Evolutionary conservation across 1,284 basidiomycete species (phyloP).

Genomic region (Heliocybe sulcata): DNA sequence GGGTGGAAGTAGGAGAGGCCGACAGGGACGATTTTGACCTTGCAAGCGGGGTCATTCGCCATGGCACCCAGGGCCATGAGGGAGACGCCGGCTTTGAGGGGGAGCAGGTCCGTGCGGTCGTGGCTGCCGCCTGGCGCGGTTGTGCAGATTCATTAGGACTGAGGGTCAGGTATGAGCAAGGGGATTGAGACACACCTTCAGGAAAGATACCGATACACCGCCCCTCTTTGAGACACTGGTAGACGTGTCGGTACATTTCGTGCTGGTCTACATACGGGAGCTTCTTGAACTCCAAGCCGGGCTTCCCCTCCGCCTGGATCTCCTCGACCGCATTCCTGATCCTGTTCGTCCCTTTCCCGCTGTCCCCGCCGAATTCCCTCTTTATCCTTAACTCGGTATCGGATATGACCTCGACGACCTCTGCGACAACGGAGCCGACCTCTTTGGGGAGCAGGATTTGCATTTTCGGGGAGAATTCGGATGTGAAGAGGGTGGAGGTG

Average conservation of each 20-base stretch:
- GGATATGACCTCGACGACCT: conserved; percentile 85
- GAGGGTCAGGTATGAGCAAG: conserved; percentile 1
- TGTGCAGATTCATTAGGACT: neutral
- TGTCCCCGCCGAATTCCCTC: conserved; percentile 83
- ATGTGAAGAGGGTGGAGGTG: conserved; percentile 71
- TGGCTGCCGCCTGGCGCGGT: conserved; percentile 78
- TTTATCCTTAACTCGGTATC: conserved; percentile 85
- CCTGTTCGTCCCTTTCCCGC: conserved; percentile 67
- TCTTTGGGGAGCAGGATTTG: conserved; percentile 88
- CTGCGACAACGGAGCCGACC: conserved; percentile 72
- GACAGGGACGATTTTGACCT: conserved; percentile 91
- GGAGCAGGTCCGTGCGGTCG: conserved; percentile 91
- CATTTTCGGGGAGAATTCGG: conserved; percentile 74
- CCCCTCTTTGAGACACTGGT: conserved; percentile 80
- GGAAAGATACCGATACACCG: conserved; percentile 95
- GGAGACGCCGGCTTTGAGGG: conserved; percentile 93
- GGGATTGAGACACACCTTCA: conserved; percentile 69
- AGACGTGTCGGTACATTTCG: conserved; percentile 94
- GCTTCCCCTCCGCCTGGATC: conserved; percentile 40
- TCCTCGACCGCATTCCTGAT: conserved; percentile 65
- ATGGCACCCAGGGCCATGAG: conserved; percentile 98
- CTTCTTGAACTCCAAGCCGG: conserved; percentile 69
- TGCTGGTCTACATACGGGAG: conserved; percentile 88
- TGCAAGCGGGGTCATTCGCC: conserved; percentile 81
- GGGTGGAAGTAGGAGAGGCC: conserved; percentile 96